Conservation (phyloP, 2,329 filamentous ascomycete species). For the Akanthomyces uredinophilus region DNA sequence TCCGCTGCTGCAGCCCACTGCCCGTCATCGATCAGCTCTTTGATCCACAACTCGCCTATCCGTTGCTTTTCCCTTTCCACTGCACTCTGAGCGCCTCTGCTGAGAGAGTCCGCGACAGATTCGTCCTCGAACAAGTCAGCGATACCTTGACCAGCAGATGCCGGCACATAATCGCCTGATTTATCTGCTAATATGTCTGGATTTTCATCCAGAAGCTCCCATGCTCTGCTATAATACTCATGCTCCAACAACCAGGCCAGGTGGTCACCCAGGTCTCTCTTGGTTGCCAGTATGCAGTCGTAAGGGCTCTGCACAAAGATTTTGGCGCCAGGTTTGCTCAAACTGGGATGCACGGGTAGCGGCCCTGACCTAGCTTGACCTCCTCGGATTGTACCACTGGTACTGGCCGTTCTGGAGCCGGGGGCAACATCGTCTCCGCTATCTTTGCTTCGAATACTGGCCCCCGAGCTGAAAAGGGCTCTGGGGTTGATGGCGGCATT, state of each 20-base stretch:
- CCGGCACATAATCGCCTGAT: slow-evolving; percentile 33
- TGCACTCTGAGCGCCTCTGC: slow-evolving; percentile 54
- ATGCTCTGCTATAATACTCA: slow-evolving; percentile 76
- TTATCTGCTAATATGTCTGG: slow-evolving; percentile 60
- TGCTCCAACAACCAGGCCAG: slow-evolving; percentile 80
- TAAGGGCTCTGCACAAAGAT: slow-evolving; percentile 96
- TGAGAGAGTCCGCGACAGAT: slow-evolving; percentile 51
- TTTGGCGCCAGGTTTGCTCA: slow-evolving; percentile 56
- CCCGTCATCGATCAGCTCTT: slow-evolving; percentile 69
- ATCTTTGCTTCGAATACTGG: slow-evolving; percentile 62
- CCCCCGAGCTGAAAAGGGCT: slow-evolving; percentile 78
- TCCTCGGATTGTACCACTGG: slow-evolving; percentile 27
- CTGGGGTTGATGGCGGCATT: slow-evolving; percentile 86
- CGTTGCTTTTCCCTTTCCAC: slow-evolving; percentile 82
- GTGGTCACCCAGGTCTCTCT: slow-evolving; percentile 80
- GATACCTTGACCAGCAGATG: slow-evolving; percentile 27
- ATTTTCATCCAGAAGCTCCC: slow-evolving; percentile 83
- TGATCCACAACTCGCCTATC: slow-evolving; percentile 90
- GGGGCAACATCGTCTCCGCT: slow-evolving; percentile 55
- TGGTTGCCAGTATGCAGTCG: slow-evolving; percentile 89
- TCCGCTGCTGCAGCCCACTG: slow-evolving; percentile 76
- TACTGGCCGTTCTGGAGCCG: slow-evolving; percentile 37
- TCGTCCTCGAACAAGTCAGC: slow-evolving; percentile 73
- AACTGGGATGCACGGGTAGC: slow-evolving; percentile 45
- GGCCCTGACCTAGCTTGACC: slow-evolving; percentile 22